Conservation (phyloP, 257 asterid genomes). For the Penstemon davidsonii region DNA sequence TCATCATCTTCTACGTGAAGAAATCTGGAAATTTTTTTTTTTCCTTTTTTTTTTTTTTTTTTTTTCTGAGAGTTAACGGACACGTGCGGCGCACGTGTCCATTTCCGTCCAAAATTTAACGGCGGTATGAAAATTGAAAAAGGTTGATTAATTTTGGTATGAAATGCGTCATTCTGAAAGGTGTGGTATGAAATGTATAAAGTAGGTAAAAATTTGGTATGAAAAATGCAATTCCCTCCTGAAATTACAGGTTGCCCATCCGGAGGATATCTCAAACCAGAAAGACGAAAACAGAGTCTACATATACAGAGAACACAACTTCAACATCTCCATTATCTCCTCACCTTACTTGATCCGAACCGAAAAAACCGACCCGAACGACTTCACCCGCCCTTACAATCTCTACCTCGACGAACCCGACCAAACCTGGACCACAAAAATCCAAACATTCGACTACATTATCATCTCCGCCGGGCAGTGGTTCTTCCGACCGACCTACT, state of each 20-base stretch:
- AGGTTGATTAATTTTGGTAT: too few relatives aligned
- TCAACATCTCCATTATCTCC: conserved; percentile 55
- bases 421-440: conserved; percentile 36
- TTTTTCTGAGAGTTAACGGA: too few relatives aligned
- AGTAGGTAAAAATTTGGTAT: too few relatives aligned
- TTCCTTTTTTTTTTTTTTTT: too few relatives aligned
- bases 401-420: conserved; percentile 60
- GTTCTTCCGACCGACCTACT: conserved; percentile 60
- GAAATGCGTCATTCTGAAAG: too few relatives aligned
- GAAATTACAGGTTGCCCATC: conserved; percentile 37
- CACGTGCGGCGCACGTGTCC: too few relatives aligned
- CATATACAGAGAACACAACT: conserved; percentile 45
- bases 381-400: conserved; percentile 37
- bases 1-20: too few relatives aligned
- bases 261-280: conserved; percentile 40
- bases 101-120: too few relatives aligned
- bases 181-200: too few relatives aligned
- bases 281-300: conserved; percentile 40
- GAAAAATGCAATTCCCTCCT: too few relatives aligned
- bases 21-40: too few relatives aligned
- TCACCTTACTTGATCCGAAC: conserved; percentile 53
- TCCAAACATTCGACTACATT: conserved; percentile 42
- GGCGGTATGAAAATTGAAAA: too few relatives aligned
- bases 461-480: conserved; percentile 61
- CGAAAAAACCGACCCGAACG: conserved; percentile 37